phyloP scores from a whole-genome alignment of 108 stramenopile genomes.

The Fragilariopsis cylindrus region DNA sequence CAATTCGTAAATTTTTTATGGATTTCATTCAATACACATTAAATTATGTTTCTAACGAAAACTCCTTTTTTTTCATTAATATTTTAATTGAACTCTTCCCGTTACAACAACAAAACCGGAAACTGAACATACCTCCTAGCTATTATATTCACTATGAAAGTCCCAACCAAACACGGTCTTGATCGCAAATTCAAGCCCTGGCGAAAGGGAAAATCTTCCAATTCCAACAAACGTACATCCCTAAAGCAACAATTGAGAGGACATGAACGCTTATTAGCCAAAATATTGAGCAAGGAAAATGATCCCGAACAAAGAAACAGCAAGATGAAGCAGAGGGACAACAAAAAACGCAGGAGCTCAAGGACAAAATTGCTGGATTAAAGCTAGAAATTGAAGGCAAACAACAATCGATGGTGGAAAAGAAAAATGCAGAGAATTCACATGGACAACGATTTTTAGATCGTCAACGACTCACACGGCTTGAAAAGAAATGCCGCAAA shows the following conservation, averaged over 20 bases:
- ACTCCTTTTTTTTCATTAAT: no score
- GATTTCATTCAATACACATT: no score
- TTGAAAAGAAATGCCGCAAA: slow-evolving; percentile 56
- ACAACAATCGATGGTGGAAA: slow-evolving; percentile 44
- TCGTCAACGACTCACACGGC: slow-evolving; percentile 69
- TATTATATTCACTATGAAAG: slow-evolving; percentile 14
- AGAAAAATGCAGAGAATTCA: slow-evolving; percentile 67
- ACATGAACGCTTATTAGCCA: slow-evolving; percentile 58
- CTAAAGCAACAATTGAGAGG: slow-evolving; percentile 70
- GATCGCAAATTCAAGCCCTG: slow-evolving; percentile 79
- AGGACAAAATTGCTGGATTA: slow-evolving; percentile 47
- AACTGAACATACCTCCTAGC: no score
- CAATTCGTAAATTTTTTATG: no score
- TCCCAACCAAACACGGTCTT: slow-evolving; percentile 57
- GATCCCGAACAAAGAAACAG: slow-evolving; percentile 8
- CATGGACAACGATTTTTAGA: slow-evolving; percentile 85
- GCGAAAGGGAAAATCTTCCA: slow-evolving; percentile 67
- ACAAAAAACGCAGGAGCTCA: slow-evolving; percentile 44
- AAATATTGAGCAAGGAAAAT: slow-evolving; percentile 28
- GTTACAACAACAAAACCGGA: no score
- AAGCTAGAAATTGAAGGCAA: slow-evolving; percentile 36
- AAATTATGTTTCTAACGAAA: no score
- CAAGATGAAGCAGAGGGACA: slow-evolving; percentile 24
- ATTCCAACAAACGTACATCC: slow-evolving; percentile 42
- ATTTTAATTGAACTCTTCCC: no score